These are phyloP conservation scores for Adansonia digitata DNA, from an alignment of 345 rosid genomes.

Conservation along the genomic window DNA sequence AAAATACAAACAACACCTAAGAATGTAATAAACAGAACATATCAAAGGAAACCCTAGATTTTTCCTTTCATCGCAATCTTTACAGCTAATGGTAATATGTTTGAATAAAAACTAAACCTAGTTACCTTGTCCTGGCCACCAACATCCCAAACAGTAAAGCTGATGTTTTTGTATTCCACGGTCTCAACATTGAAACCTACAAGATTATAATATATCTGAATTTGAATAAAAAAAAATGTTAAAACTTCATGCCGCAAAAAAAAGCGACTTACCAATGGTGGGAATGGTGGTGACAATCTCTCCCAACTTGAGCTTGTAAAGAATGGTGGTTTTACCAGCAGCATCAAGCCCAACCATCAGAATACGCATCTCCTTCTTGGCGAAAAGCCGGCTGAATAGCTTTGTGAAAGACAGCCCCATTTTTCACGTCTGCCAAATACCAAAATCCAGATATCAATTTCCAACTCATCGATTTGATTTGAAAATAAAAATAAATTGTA, in stretches of 20 bases:
- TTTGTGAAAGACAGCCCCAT: slow-evolving; percentile 67
- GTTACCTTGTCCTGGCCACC: slow-evolving; percentile 66
- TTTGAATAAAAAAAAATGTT: not conserved
- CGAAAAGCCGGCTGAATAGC: slow-evolving; percentile 65
- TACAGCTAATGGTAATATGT: not conserved
- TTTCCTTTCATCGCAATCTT: not conserved
- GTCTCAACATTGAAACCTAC: slow-evolving; percentile 66
- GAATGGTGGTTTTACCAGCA: slow-evolving; percentile 75
- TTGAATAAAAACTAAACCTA: not conserved
- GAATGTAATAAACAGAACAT: not conserved
- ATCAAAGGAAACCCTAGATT: not conserved
- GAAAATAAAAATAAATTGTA: not conserved
- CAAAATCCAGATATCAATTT: not conserved
- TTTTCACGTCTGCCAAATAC: slow-evolving; percentile 21
- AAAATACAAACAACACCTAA: not conserved
- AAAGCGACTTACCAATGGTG: slow-evolving; percentile 49
- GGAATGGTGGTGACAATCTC: slow-evolving; percentile 79
- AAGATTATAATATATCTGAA: not conserved
- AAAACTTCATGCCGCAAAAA: not conserved
- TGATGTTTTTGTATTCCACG: slow-evolving; percentile 58
- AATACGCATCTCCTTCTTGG: slow-evolving; percentile 74
- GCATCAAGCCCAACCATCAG: slow-evolving; percentile 80
- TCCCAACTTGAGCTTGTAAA: slow-evolving; percentile 73
- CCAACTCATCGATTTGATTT: not conserved
- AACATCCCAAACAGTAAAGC: slow-evolving; percentile 67